Percentiles rank a stretch among this genome's conserved stretches.
Conservation (phyloP, 2,329 filamentous ascomycete species). For the Trichophyton verrucosum region DNA sequence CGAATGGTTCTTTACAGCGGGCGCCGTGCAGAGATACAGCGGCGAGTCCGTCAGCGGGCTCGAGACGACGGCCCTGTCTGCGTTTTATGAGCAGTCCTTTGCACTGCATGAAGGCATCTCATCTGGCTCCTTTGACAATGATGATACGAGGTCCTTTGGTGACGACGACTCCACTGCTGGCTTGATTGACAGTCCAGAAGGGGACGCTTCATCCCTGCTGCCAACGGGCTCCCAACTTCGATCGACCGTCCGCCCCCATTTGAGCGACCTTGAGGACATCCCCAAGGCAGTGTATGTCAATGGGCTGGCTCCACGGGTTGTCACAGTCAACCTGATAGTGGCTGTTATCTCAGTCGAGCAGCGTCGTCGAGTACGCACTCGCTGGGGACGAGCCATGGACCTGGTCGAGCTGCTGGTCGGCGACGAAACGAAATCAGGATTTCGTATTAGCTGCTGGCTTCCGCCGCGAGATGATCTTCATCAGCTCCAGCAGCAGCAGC, state of each 20-base stretch:
- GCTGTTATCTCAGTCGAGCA: conserved; percentile 61
- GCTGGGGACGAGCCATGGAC: conserved; percentile 42
- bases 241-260: conserved; percentile 17
- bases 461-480: conserved; percentile 23
- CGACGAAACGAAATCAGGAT: conserved; percentile 71
- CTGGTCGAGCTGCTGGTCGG: conserved; percentile 69
- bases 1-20: conserved; percentile 12
- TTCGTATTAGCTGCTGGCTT: conserved; percentile 78
- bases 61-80: conserved; percentile 35
- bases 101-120: conserved; percentile 48
- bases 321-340: conserved; percentile 70
- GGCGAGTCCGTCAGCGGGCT: conserved; percentile 15
- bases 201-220: conserved; percentile 1
- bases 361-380: conserved; percentile 54
- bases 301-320: conserved; percentile 62
- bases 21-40: conserved; percentile 13
- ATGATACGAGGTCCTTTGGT: conserved; percentile 6
- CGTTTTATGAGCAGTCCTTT: conserved; percentile 70
- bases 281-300: conserved; percentile 54
- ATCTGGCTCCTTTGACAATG: conserved; percentile 3
- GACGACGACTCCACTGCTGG: conserved; percentile 9
- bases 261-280: conserved; percentile 56
- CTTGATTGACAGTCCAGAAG: conserved; percentile 4
- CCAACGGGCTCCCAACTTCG: neutral
- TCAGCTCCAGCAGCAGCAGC: conserved; percentile 8